These are phyloP conservation scores for Dioscorea alata DNA, from an alignment of 106 monocot species.

Conservation along the genomic window DNA sequence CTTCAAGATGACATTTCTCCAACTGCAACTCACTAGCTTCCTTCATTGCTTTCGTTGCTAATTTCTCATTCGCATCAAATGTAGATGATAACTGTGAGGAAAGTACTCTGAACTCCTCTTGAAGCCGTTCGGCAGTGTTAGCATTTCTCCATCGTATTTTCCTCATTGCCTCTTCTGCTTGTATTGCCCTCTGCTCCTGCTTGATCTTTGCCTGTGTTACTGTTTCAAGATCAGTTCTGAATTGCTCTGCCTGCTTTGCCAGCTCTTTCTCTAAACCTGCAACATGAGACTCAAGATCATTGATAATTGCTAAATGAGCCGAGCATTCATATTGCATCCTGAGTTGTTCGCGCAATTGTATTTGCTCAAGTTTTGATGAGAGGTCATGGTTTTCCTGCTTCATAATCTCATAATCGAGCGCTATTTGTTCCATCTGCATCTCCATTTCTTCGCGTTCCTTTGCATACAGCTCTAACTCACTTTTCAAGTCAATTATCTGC, in stretches of 20 bases:
- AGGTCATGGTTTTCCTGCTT: conserved; percentile 97
- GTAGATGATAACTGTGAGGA: conserved; percentile 53
- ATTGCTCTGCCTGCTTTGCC: conserved; percentile 45
- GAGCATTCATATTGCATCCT: conserved; percentile 98
- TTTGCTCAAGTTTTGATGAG: conserved; percentile 70
- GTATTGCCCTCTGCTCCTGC: conserved; percentile 76
- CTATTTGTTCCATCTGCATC: conserved; percentile 99
- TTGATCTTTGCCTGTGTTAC: conserved; percentile 53
- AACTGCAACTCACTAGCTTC: conserved; percentile 54
- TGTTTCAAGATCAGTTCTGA: conserved; percentile 51
- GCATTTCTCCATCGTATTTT: conserved; percentile 50
- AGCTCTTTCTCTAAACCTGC: conserved; percentile 80
- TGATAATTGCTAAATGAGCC: conserved; percentile 72
- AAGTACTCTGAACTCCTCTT: conserved; percentile 58
- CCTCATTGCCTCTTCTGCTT: conserved; percentile 66
- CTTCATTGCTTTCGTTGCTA: conserved; percentile 43
- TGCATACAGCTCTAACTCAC: conserved; percentile 72
- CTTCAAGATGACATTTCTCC: conserved; percentile 54
- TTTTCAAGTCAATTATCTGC: conserved; percentile 52
- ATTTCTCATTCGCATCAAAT: conserved; percentile 61
- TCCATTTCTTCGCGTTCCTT: conserved; percentile 89
- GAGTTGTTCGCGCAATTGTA: conserved; percentile 74
- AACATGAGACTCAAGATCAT: conserved; percentile 78
- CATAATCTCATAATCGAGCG: conserved; percentile 92
- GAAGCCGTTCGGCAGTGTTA: conserved; percentile 51